These are phyloP conservation scores for Phytophthora pseudosyringae DNA, from an alignment of 352 stramenopile species.

Conservation along the genomic window DNA sequence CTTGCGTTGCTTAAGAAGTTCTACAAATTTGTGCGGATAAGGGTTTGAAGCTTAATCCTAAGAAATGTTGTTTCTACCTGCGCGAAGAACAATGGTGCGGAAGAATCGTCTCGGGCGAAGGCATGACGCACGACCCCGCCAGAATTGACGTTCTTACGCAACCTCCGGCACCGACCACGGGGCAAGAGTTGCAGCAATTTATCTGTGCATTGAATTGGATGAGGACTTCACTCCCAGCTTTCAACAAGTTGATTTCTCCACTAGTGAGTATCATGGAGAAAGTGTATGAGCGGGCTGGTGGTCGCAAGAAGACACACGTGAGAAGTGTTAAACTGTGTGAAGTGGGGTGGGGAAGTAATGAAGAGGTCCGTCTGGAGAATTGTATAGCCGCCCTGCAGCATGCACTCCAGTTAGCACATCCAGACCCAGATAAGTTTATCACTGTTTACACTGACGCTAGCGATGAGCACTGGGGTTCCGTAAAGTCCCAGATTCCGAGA, in stretches of 20 bases:
- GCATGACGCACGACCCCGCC: slow-evolving; percentile 4
- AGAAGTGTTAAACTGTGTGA: background rate
- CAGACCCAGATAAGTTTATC: slow-evolving; percentile 1
- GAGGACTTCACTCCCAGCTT: background rate
- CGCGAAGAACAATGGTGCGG: slow-evolving; percentile 18
- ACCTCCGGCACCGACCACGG: background rate
- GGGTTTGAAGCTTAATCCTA: slow-evolving; percentile 13
- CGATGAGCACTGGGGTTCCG: slow-evolving; percentile 15
- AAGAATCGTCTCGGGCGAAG: slow-evolving; percentile 7
- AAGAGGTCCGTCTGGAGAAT: background rate
- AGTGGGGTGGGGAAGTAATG: background rate
- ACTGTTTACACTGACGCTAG: slow-evolving; percentile 17
- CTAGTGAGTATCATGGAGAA: background rate
- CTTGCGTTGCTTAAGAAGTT: background rate
- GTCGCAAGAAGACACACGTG: background rate
- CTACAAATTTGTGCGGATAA: slow-evolving; percentile 9
- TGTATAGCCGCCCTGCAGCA: background rate
- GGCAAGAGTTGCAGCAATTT: background rate
- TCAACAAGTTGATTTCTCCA: background rate
- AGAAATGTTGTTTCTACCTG: slow-evolving; percentile 15
- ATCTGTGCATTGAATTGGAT: background rate
- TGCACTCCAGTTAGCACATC: slow-evolving; percentile 11
- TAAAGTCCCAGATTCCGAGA: slow-evolving; percentile 10
- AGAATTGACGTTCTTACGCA: background rate
- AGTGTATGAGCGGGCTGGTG: background rate